Evolutionary conservation across 1,284 basidiomycete species (phyloP).

Genomic region (Irpex sp.): DNA sequence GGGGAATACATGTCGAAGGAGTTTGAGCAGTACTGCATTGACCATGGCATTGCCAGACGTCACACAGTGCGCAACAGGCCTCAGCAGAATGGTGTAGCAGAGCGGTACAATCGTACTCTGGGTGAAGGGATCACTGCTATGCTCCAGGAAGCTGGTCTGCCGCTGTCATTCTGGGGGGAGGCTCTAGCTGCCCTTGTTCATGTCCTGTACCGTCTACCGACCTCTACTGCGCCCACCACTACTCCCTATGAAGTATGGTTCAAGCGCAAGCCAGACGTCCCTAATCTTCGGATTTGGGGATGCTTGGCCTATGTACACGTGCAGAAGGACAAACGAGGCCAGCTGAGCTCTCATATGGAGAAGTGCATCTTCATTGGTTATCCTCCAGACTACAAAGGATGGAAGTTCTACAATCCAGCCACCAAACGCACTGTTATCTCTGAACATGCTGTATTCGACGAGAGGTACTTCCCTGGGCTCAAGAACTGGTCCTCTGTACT

Average conservation of each 20-base stretch:
- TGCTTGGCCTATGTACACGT: slow-evolving; percentile 18
- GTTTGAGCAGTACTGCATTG: slow-evolving; percentile 2
- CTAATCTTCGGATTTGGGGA: slow-evolving; percentile 17
- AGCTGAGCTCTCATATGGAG: too few species aligned
- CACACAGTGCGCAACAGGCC: slow-evolving; percentile 13
- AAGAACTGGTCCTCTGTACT: too few species aligned
- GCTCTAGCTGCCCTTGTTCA: slow-evolving; percentile 16
- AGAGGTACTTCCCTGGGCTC: too few species aligned
- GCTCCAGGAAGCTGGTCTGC: slow-evolving; percentile 23
- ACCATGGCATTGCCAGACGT: slow-evolving; percentile 15
- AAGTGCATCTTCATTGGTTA: too few species aligned
- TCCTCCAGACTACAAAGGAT: too few species aligned
- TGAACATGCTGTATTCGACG: too few species aligned
- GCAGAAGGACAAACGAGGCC: too few species aligned
- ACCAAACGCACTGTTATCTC: too few species aligned
- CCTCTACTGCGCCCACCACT: slow-evolving; percentile 8
- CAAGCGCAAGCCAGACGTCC: slow-evolving; percentile 15
- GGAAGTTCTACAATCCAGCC: too few species aligned
- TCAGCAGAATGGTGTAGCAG: slow-evolving; percentile 24
- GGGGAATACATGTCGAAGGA: slow-evolving; percentile 12
- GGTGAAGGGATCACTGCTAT: slow-evolving; percentile 22
- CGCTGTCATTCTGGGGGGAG: slow-evolving; percentile 27
- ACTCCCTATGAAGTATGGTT: slow-evolving; percentile 17
- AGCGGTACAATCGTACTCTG: slow-evolving; percentile 27
- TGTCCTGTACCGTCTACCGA: slow-evolving; percentile 15